These are phyloP conservation scores for Cladosporium sp. DNA, from an alignment of 2,329 filamentous ascomycete species.

Conservation along the genomic window DNA sequence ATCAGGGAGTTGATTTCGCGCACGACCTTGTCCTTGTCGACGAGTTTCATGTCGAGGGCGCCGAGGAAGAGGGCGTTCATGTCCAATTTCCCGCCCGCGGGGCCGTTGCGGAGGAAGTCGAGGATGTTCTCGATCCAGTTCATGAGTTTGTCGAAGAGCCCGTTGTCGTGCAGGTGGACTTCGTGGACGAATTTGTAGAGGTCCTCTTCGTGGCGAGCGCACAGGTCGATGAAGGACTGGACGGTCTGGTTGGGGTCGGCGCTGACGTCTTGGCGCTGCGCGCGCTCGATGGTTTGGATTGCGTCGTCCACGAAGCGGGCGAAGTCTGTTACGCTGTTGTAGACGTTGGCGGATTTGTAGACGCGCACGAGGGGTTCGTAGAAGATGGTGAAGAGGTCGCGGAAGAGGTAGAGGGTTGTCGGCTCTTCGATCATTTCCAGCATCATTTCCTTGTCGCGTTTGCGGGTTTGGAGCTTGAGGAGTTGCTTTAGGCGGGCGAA, in stretches of 20 bases:
- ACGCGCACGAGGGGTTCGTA: slow-evolving; percentile 96
- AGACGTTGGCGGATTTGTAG: slow-evolving; percentile 98
- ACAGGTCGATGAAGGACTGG: slow-evolving; percentile 95
- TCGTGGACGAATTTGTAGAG: slow-evolving; percentile 99
- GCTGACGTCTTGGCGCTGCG: slow-evolving; percentile 72
- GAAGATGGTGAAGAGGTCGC: slow-evolving; percentile 96
- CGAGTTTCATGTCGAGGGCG: slow-evolving; percentile 59
- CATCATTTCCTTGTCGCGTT: slow-evolving; percentile 98
- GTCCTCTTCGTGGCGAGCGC: slow-evolving; percentile 88
- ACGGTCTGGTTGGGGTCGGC: slow-evolving; percentile 98
- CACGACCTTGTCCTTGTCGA: slow-evolving; percentile 70
- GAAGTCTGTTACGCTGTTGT: slow-evolving; percentile 96
- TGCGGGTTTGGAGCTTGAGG: slow-evolving; percentile 82
- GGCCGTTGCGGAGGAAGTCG: slow-evolving; percentile 84
- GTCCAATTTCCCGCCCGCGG: slow-evolving; percentile 74
- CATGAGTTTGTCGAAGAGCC: slow-evolving; percentile 94
- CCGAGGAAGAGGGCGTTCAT: slow-evolving; percentile 91
- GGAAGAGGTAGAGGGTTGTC: slow-evolving; percentile 92
- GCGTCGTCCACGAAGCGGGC: slow-evolving; percentile 88
- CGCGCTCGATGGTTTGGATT: slow-evolving; percentile 70
- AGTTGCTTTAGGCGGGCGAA: slow-evolving; percentile 95
- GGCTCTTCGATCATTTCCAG: slow-evolving; percentile 90
- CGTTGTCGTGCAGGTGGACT: slow-evolving; percentile 94
- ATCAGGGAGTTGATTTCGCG: slow-evolving; percentile 81
- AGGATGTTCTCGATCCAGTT: slow-evolving; percentile 94